Conservation (phyloP, 73 alveolate species). For the Paramecium pentaurelia region DNA sequence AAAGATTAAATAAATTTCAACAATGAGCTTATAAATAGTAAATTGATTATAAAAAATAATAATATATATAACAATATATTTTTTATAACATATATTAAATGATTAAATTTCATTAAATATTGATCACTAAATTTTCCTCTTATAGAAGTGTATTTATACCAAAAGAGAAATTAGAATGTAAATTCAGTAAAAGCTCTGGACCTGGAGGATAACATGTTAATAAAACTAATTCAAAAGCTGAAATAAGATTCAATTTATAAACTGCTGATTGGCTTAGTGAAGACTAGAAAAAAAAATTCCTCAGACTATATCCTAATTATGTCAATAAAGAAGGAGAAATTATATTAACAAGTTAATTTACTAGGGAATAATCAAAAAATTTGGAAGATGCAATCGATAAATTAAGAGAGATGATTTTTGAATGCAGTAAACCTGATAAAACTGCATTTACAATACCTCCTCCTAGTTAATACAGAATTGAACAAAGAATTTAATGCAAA, state of each 20-base stretch:
- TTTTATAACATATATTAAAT: not conserved
- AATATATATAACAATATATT: not conserved
- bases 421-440: conserved; percentile 58
- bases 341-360: conserved; percentile 52
- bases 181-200: conserved; percentile 62
- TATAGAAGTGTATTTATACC: conserved; percentile 22
- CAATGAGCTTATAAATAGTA: not conserved
- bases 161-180: conserved; percentile 51
- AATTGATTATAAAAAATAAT: too few species aligned
- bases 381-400: conserved; percentile 63
- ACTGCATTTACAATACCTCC: conserved; percentile 47
- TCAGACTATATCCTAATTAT: not conserved
- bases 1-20: too few species aligned
- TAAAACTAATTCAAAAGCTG: conserved; percentile 66
- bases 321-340: conserved; percentile 58
- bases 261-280: conserved; percentile 59
- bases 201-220: conserved; percentile 73
- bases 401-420: conserved; percentile 37
- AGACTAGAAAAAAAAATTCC: conserved; percentile 44
- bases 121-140: not conserved
- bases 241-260: conserved; percentile 60
- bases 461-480: not conserved
- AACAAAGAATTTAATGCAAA: conserved; percentile 24
- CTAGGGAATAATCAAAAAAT: conserved; percentile 50
- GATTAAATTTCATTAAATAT: not conserved